Base-by-base conservation (phyloP, 2,329 filamentous ascomycete genomes). In the Aureobasidium sp. region DNA sequence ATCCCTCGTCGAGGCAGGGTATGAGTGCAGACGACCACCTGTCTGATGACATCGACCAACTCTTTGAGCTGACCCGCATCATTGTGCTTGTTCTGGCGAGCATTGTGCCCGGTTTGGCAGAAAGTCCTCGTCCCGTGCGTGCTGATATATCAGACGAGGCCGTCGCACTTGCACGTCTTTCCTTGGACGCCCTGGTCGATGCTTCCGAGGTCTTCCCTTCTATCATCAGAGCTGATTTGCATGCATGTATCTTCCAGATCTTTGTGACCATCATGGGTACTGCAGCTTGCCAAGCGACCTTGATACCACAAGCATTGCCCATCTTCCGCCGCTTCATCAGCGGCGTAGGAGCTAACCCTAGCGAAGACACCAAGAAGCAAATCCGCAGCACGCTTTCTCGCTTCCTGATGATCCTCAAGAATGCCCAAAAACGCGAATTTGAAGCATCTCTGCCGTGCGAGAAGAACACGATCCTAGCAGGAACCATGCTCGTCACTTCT, bases 231-330 rank as follows among this genome's bases (percentile, higher is more conserved):
- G 93, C 91, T 10, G 94, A 99, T 73, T 81, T 99, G 7, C 91
- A 97, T 71, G 93, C 94, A 42, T 97, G 93, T 70, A 96, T 97
- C 67, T 84, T 99, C 54, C 92, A 99, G 77, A 96, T 97, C 61
- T 97, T 97, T 71, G 89, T 90, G 59, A 96, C 91, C 0, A 94
- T 96, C 62, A 83, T 99, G 13, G 89, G 90, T 15, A 97, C 91
- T 0, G 88, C 90, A 0, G 81, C 86, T 11, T 97, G 93, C 70
- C 95, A 99, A 75, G 85, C 90, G 30, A 83, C 90, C 39, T 90
- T 97, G 36, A 87, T 97, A 1, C 93, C 94, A 0, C 90, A 95
- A 74, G 87, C 91, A 3, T 81, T 99, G 16, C 90, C 94, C 0
- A 95, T 92, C 44, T 86, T 99, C 72, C 93, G 95, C 73, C 86